Conservation (phyloP, 805 yeast species). For the Ogataea philodendri region DNA sequence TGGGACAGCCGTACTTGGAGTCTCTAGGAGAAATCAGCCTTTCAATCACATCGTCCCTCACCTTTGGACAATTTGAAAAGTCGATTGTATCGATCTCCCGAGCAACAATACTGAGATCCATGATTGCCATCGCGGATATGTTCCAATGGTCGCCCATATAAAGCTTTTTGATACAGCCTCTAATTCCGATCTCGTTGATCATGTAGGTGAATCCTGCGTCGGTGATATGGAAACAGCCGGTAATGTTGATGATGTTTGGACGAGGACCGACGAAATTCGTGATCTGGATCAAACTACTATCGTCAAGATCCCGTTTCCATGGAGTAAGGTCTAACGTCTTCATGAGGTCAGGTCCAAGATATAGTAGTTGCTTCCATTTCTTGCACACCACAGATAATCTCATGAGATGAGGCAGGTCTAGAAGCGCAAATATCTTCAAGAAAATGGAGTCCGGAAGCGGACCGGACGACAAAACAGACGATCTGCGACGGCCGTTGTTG, state of each 20-base stretch:
- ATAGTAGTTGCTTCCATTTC: conserved; percentile 66
- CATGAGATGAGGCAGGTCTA: conserved; percentile 61
- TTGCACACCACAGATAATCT: conserved; percentile 54
- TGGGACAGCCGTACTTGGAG: conserved; percentile 51
- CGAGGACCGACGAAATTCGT: conserved; percentile 71
- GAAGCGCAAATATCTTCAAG: conserved; percentile 48
- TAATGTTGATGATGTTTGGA: conserved; percentile 58
- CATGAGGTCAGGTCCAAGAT: conserved; percentile 53
- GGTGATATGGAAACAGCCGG: conserved; percentile 74
- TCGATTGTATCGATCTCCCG: conserved; percentile 57
- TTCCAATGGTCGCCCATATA: conserved; percentile 75
- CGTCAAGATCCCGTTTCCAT: conserved; percentile 62
- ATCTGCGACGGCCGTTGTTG: conserved; percentile 45
- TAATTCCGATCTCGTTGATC: conserved; percentile 67
- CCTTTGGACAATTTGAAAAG: conserved; percentile 70
- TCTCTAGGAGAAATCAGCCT: conserved; percentile 58
- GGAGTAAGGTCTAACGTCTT: conserved; percentile 54
- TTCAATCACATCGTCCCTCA: conserved; percentile 67
- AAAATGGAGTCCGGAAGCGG: conserved; percentile 62
- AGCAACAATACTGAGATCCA: conserved; percentile 73
- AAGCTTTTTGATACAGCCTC: conserved; percentile 54
- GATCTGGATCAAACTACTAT: conserved; percentile 53
- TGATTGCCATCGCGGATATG: conserved; percentile 74
- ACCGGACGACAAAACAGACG: conserved; percentile 56
- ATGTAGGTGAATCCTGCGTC: conserved; percentile 72